phyloP scores from a whole-genome alignment of 192 early-diverging fungal genomes.

The Umbelopsis vinacea region DNA sequence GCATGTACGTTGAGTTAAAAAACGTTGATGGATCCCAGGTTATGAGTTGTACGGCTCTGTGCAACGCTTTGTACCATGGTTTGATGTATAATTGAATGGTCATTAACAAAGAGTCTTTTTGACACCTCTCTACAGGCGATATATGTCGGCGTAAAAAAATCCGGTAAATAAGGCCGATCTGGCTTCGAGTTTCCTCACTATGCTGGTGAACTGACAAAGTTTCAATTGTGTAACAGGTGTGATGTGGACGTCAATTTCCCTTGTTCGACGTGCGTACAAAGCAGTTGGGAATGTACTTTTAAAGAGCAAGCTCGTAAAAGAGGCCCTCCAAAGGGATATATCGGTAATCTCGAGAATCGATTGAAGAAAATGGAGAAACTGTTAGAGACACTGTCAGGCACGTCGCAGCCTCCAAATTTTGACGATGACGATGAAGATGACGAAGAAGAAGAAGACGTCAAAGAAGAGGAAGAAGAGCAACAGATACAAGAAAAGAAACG shows the following conservation, averaged over 20 bases:
- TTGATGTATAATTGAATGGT: too few relatives aligned
- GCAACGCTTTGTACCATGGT: too few relatives aligned
- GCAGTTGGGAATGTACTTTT: constrained; percentile 41
- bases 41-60: too few relatives aligned
- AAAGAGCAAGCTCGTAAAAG: constrained; percentile 34
- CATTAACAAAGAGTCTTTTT: not conserved
- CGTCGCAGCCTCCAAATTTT: not conserved
- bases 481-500: too few relatives aligned
- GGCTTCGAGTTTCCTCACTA: too few relatives aligned
- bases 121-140: constrained; percentile 29
- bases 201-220: not conserved
- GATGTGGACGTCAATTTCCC: constrained; percentile 34
- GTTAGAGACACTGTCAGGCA: constrained; percentile 5
- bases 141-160: constrained; percentile 42
- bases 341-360: constrained; percentile 36
- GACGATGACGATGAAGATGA: not conserved
- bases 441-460: not conserved
- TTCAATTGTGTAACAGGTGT: constrained; percentile 22
- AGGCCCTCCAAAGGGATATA: constrained; percentile 45
- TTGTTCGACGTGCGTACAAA: constrained; percentile 39
- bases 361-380: constrained; percentile 38
- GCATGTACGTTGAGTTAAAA: constrained; percentile 2
- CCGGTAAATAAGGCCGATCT: constrained; percentile 19
- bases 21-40: not conserved
- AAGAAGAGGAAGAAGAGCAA: not conserved